Conservation (phyloP, 148 eudicot genomes). For the Spergularia bocconei region DNA sequence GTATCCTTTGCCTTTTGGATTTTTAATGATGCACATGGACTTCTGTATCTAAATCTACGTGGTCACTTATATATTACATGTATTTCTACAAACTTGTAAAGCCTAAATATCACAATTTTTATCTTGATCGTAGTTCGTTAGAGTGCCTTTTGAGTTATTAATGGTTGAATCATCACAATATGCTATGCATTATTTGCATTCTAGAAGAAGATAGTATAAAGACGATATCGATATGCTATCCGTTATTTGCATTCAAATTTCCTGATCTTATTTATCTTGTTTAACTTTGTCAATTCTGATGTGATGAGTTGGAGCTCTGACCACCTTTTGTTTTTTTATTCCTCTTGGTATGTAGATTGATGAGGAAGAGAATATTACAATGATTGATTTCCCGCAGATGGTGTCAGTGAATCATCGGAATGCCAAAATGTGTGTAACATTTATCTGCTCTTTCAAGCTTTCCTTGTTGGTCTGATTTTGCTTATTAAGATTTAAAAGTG, state of each 20-base stretch:
- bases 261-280: background rate
- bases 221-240: no score
- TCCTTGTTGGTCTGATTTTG: background rate
- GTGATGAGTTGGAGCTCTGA: background rate
- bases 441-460: background rate
- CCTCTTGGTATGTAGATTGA: slow-evolving; percentile 51
- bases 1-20: background rate
- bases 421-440: slow-evolving; percentile 73
- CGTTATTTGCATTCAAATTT: no score
- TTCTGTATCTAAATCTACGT: background rate
- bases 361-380: slow-evolving; percentile 84
- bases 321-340: background rate
- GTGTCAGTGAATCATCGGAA: slow-evolving; percentile 89
- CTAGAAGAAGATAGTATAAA: no score
- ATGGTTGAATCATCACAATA: no score
- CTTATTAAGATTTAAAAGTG: background rate
- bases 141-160: no score
- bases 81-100: no score
- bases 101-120: no score
- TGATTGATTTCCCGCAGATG: slow-evolving; percentile 99
- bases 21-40: background rate
- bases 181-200: no score
- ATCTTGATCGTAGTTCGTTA: no score
- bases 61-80: no score
- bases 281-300: background rate